These are phyloP conservation scores for Saccharomycodes ludwigii DNA, from an alignment of 805 yeast genomes.

Conservation along the genomic window DNA sequence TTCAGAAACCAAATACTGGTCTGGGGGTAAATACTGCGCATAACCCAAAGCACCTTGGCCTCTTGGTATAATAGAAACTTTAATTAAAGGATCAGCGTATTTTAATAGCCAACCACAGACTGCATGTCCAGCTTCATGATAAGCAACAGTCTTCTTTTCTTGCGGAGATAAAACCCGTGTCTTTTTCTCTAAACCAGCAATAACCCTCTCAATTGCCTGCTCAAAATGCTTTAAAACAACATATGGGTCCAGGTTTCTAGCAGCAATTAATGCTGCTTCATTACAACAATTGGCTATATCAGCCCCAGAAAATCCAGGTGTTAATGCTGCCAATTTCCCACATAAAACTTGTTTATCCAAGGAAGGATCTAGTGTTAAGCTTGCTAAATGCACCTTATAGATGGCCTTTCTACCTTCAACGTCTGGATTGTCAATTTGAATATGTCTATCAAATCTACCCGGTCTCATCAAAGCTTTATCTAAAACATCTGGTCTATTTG, in stretches of 20 bases:
- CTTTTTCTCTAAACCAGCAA: conserved; percentile 91
- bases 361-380: conserved; percentile 46
- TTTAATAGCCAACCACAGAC: conserved; percentile 93
- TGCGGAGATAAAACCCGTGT: conserved; percentile 70
- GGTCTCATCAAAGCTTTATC: conserved; percentile 93
- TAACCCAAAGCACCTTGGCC: conserved; percentile 97
- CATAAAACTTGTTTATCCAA: conserved; percentile 43
- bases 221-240: conserved; percentile 80
- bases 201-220: conserved; percentile 92
- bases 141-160: conserved; percentile 86
- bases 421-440: conserved; percentile 85
- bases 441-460: conserved; percentile 94
- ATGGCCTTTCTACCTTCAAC: conserved; percentile 91
- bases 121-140: conserved; percentile 99
- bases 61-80: conserved; percentile 93
- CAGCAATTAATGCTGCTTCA: conserved; percentile 96
- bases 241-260: conserved; percentile 59
- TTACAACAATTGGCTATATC: conserved; percentile 95
- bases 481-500: conserved; percentile 87
- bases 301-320: conserved; percentile 98
- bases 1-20: conserved; percentile 64
- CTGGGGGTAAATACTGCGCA: conserved; percentile 95
- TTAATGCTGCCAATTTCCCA: conserved; percentile 85
- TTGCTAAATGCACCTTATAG: conserved; percentile 72
- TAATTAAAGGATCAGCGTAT: conserved; percentile 84